Evolutionary conservation across 495 filamentous ascomycete genomes (phyloP), one percentile per base, ranked within the genome.

Genomic region (Thermothielavioides terrestris): DNA sequence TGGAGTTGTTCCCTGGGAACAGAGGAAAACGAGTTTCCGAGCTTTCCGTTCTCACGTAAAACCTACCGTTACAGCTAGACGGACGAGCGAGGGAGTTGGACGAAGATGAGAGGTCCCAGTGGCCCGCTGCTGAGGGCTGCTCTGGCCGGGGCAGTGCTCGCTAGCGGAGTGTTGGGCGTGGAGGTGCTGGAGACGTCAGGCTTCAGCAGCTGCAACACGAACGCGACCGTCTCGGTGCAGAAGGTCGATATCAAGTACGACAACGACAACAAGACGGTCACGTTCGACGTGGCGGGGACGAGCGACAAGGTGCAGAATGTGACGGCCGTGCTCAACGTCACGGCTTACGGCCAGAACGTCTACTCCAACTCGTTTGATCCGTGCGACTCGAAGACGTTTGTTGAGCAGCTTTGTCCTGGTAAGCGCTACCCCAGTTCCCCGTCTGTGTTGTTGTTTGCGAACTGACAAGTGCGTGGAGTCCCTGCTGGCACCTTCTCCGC

Each of bases 351-450:
- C 44, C 82, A 81, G 40, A 62, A 88, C 54, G 76, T 97, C 21
- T 96, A 95, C 66, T 70, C 74, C 12, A 87, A 85, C 42, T 65
- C 66, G 7, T 95, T 98, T 63, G 81, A 94, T 54, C 92, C 92
- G 22, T 98, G 92, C 58, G 73, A 81, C 17, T 43, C 57, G 41
- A 68, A 63, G 11, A 83, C 84, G 5, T 81, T 77, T 49, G 77
- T 97, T 22, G 57, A 71, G 4, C 64, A 87, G 54, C 71, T 98
- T 38, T 98, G 92, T 68, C 92, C 92, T 55, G 77, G 86, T 89
- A 73, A 58, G 84, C 70, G n/a, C 37, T 31, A 20, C 6, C 3
- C 20, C 17, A 34, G 30, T 22, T 28, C 22, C 14, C 21, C 23
- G 6, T 41, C 21, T 8, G 40, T 53, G 17, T 53, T 6, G 34